Evolutionary conservation across 345 rosid genomes (phyloP), one percentile per base, ranked within the genome.

Genomic region (Acer yangbiense): DNA sequence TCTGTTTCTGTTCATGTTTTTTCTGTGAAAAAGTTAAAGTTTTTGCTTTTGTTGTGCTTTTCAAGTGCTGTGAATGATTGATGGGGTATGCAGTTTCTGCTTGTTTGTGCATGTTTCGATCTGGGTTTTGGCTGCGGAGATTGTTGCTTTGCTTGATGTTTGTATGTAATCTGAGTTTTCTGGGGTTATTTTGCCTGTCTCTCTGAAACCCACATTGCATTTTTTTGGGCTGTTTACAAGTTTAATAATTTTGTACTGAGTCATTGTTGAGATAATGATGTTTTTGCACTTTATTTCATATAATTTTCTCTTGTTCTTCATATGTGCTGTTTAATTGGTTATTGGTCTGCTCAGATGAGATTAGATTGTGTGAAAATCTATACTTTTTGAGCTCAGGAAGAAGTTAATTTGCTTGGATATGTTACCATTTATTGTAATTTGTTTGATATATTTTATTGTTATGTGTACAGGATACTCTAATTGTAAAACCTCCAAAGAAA

Each of bases 401-500:
- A 10, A 57, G 20, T 69, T 73, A 7, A 60, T 71, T 69, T 65
- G 60, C 21, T 14, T n/a, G 21, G n/a, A n/a, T 14, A 20, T 72
- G 73, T 27, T 65, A 35, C 23, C 21, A 20, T 57, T 54, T 54
- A 6, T 54, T 54, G 58, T 16, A 54, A 54, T 16, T 7, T 39
- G 77, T 32, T 73, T 14, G 18, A 54, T 68, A 79, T 57, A 64
- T 68, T 43, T 27, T 58, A 69, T 27, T 69, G 18, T 73, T 50
- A 74, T 75, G n/a, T 72, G 68, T 69, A 77, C 95, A 96, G 97
- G 93, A 87, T 72, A 72, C 88, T 7, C 50, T 90, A 65, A 85
- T 89, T 43, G 73, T 92, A 79, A 96, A 92, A 80, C 85, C 89
- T 75, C 81, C 86, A 20, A 96, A 91, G 90, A 92, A 88, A 65